Evolutionary conservation across 805 yeast species (phyloP), one percentile per base, ranked within the genome.

Genomic region (Candida maltosa): DNA sequence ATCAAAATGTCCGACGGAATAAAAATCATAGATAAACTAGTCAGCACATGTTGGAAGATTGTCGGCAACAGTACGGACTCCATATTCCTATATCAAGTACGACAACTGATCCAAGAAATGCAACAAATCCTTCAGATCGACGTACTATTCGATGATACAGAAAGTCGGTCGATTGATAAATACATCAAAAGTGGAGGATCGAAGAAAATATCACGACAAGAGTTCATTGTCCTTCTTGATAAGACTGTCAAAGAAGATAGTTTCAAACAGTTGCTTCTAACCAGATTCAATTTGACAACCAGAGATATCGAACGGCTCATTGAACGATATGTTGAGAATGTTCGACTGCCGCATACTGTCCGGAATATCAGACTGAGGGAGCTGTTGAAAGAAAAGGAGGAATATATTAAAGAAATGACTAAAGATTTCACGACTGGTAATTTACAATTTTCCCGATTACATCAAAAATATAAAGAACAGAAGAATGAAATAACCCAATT

Each of bases 21-120:
- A 19, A 16, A 18, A n/a, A 12, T 38, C 14, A 35, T 47, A 11
- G 53, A 52, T 23, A 48, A 45, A n/a, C 41, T 55, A 20, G 34
- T 56, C 4, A 44, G 44, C 16, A 35, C 29, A 12, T 45, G 56
- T 35, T 57, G 61, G 60, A 29, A 35, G 4, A 32, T 41, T n/a
- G 37, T 35, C 9, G 25, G 28, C 29, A 35, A 36, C n/a, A 46
- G 42, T 20, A 9, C 17, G 3, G 51, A 47, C 2, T 48, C 37
- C 35, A 54, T 60, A 14, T 49, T 51, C 30, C 46, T 54, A 15
- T 35, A 48, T 2, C 56, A 56, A 31, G 41, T 58, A 3, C 30
- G 38, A 9, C 42, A 38, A 3, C 42, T 60, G 11, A 33, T 60
- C 4, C 25, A 34, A 23, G 52, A 53, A 39, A 37, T 61, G 23